These are phyloP conservation scores for Pulveroboletus sp. DNA, from an alignment of 768 basidiomycete genomes.

Conservation along the genomic window DNA sequence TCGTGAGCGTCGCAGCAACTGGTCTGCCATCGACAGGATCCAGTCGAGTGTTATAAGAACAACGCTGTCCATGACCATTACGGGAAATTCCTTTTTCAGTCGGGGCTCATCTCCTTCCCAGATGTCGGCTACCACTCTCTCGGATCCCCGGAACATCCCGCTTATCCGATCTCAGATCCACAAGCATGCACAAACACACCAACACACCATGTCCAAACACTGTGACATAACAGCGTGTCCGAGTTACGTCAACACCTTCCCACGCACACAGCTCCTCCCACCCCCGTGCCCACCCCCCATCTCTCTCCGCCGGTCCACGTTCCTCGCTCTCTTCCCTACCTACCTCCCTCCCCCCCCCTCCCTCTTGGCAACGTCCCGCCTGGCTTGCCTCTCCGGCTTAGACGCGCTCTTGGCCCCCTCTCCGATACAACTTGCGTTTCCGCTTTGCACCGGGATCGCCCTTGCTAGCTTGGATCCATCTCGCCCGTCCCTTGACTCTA, in stretches of 20 bases:
- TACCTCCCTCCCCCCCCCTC: too few species aligned
- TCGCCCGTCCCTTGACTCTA: too few species aligned
- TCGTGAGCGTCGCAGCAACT: conserved; percentile 26
- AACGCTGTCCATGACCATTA: conserved; percentile 24
- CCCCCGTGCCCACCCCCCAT: conserved; percentile 4
- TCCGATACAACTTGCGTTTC: too few species aligned
- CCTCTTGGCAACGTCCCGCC: too few species aligned
- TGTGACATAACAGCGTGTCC: conserved; percentile 30
- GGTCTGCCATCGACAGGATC: conserved; percentile 6
- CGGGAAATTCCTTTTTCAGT: conserved; percentile 22
- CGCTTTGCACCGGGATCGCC: too few species aligned
- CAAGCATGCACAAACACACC: conserved; percentile 9
- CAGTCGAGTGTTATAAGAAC: conserved; percentile 31
- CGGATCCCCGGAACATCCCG: conserved; percentile 33
- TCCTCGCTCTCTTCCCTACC: not conserved
- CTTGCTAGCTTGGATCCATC: too few species aligned
- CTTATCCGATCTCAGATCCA: conserved; percentile 28
- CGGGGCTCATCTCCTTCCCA: conserved; percentile 29
- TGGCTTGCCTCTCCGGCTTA: too few species aligned
- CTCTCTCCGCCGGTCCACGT: conserved; percentile 12
- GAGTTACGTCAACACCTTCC: conserved; percentile 29
- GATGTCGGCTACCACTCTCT: conserved; percentile 35
- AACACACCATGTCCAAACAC: conserved; percentile 15
- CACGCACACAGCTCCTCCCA: conserved; percentile 30
- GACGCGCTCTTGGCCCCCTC: too few species aligned